A percentile compares a stretch with the other conserved stretches of the same genome.
Evolutionary conservation across 2,329 filamentous ascomycete species (phyloP).

Genomic region (Trichoderma lentiforme): DNA sequence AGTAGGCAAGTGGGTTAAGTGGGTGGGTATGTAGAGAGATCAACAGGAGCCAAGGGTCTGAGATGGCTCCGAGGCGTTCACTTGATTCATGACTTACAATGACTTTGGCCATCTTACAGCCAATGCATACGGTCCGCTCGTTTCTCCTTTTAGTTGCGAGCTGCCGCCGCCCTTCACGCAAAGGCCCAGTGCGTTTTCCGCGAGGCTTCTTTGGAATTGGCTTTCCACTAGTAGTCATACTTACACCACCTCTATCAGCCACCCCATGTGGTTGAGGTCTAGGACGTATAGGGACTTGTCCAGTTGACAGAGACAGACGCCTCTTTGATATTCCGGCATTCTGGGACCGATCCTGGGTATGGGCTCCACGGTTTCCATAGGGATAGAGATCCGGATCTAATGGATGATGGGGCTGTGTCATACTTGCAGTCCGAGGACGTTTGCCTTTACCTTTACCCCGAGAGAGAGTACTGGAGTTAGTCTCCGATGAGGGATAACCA

Average conservation of each 20-base stretch:
- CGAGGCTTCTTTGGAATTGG: not conserved
- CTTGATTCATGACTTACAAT: not conserved
- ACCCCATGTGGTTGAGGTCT: not conserved
- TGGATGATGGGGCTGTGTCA: not conserved
- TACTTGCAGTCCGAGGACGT: not conserved
- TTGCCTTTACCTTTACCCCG: not conserved
- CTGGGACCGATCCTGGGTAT: not conserved
- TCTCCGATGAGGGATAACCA: not conserved
- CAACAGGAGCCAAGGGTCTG: not conserved
- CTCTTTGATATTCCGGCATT: not conserved
- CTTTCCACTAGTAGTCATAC: not conserved
- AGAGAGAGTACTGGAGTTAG: not conserved
- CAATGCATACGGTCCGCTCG: slow-evolving; percentile 15
- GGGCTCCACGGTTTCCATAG: not conserved
- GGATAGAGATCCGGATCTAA: not conserved
- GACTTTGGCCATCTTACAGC: slow-evolving; percentile 15
- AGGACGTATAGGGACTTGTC: not conserved
- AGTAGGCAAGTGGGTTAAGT: not conserved
- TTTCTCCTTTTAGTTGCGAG: slow-evolving; percentile 11
- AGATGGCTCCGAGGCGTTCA: not conserved
- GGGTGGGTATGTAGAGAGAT: not conserved
- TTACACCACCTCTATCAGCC: not conserved
- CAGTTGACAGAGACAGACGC: not conserved
- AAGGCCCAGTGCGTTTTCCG: not conserved
- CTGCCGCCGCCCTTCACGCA: not conserved